Conservation (phyloP, 2,329 filamentous ascomycete species). For the Lecanicillium sp. region DNA sequence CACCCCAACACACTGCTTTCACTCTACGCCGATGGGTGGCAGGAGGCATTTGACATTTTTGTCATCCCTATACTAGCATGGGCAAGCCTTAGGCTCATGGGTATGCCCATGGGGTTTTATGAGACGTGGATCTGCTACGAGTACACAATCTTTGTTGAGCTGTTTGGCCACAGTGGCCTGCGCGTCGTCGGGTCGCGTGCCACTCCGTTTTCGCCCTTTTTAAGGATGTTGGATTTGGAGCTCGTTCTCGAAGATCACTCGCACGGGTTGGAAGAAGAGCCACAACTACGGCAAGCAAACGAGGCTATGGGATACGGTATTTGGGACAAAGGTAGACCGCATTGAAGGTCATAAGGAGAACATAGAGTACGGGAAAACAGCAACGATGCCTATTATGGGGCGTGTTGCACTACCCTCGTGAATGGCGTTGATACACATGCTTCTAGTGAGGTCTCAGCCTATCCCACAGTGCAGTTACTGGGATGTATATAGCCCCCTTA, state of each 20-base stretch:
- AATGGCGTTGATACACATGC: no score
- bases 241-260: slow-evolving; percentile 29
- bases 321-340: slow-evolving; percentile 24
- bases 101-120: slow-evolving; percentile 33
- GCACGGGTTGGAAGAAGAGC: slow-evolving; percentile 25
- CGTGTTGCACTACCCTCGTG: no score
- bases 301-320: slow-evolving; percentile 23
- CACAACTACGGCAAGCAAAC: slow-evolving; percentile 29
- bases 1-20: slow-evolving; percentile 31
- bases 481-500: no score
- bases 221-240: slow-evolving; percentile 24
- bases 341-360: slow-evolving; percentile 23
- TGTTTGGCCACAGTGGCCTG: slow-evolving; percentile 27
- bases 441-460: no score
- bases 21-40: slow-evolving; percentile 29
- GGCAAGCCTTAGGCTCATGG: slow-evolving; percentile 19
- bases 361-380: slow-evolving; percentile 20
- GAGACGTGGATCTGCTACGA: slow-evolving; percentile 35
- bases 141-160: slow-evolving; percentile 29
- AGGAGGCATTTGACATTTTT: slow-evolving; percentile 31
- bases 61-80: slow-evolving; percentile 29
- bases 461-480: no score
- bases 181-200: slow-evolving; percentile 25
- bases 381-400: slow-evolving; percentile 3
- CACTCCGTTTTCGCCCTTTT: slow-evolving; percentile 20